Conservation (phyloP, 352 stramenopile species). For the Phytophthora meadii region DNA sequence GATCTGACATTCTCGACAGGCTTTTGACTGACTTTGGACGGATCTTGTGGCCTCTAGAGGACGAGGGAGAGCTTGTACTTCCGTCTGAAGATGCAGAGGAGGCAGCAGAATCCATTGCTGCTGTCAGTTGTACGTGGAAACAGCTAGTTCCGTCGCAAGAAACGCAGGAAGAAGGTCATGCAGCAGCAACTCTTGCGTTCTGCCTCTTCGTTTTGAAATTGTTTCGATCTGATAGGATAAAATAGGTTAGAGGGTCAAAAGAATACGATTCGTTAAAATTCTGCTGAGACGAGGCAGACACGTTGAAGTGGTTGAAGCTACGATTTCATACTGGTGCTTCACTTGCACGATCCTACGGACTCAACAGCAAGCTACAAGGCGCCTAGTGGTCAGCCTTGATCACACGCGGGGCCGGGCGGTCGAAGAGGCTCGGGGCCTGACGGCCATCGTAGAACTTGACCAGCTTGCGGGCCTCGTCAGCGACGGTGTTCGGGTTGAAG, state of each 20-base stretch:
- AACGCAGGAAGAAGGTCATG: conserved; percentile 22
- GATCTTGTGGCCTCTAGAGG: conserved; percentile 20
- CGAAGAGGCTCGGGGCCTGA: conserved; percentile 72
- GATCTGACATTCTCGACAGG: conserved; percentile 12
- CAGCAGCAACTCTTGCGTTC: conserved; percentile 5
- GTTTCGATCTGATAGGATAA: conserved; percentile 17
- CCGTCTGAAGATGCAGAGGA: conserved; percentile 16
- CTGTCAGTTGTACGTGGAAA: background rate
- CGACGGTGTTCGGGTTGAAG: conserved; percentile 96
- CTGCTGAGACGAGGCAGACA: conserved; percentile 17
- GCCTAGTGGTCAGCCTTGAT: conserved; percentile 78
- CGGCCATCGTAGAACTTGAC: conserved; percentile 92
- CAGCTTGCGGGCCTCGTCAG: conserved; percentile 92
- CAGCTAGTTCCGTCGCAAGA: conserved; percentile 7
- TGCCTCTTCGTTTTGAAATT: conserved; percentile 16
- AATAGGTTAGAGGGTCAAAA: conserved; percentile 8
- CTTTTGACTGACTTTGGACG: conserved; percentile 19
- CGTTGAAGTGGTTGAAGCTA: conserved; percentile 19
- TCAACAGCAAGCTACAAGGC: conserved; percentile 6
- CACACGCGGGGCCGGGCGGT: conserved; percentile 68
- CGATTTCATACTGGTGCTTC: conserved; percentile 12
- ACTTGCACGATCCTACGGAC: background rate
- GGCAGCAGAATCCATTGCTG: background rate
- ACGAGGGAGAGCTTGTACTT: conserved; percentile 16
- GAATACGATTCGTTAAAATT: conserved; percentile 24